These are phyloP conservation scores for Ceriops tagal DNA, from an alignment of 345 rosid species.

Conservation along the genomic window DNA sequence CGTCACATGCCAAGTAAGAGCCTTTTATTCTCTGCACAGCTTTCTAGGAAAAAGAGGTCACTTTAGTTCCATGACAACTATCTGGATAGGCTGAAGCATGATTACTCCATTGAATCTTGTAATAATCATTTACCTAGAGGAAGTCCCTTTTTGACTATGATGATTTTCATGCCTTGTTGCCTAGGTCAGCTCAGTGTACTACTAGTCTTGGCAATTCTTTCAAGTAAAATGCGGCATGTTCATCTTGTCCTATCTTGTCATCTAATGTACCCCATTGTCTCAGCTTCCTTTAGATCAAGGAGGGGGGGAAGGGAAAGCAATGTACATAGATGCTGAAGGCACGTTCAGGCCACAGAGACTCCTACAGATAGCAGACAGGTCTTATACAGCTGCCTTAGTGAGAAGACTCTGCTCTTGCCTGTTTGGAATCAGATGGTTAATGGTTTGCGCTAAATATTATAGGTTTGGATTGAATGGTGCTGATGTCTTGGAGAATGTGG, in stretches of 20 bases:
- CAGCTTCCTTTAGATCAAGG: constrained; percentile 99
- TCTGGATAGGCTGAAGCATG: not conserved
- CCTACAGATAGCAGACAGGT: constrained; percentile 92
- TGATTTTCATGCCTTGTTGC: not conserved
- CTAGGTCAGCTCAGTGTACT: not conserved
- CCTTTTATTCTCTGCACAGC: constrained; percentile 6
- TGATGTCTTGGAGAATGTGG: constrained; percentile 96
- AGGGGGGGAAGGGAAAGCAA: constrained; percentile 95
- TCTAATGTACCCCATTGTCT: constrained; percentile 18
- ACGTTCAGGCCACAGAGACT: constrained; percentile 96
- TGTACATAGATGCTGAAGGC: constrained; percentile 99
- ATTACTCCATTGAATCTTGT: not conserved
- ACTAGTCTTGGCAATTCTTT: not conserved
- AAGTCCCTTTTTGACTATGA: too few species aligned
- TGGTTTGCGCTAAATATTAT: constrained; percentile 18
- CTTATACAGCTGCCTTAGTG: constrained; percentile 11
- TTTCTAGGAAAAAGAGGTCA: not conserved
- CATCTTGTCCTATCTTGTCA: not conserved
- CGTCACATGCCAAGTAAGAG: constrained; percentile 89
- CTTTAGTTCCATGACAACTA: not conserved
- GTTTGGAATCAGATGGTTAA: constrained; percentile 10
- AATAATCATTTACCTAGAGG: not conserved
- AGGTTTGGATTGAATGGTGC: constrained; percentile 92
- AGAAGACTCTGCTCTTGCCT: constrained; percentile 7
- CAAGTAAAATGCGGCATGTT: not conserved